Evolutionary conservation across 2,329 filamentous ascomycete species (phyloP).

Genomic region (Penicillium oxalicum): DNA sequence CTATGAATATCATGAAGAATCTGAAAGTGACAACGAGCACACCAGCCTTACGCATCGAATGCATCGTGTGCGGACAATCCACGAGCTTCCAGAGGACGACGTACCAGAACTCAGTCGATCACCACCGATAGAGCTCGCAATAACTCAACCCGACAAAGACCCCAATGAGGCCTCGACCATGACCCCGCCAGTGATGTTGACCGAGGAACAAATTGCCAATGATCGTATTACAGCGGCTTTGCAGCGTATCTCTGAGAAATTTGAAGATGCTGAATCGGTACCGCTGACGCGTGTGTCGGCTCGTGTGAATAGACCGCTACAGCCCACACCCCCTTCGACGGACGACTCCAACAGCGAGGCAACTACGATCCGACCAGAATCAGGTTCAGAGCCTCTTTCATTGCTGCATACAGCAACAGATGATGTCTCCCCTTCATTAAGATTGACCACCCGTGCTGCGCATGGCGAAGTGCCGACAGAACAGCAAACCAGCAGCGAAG

Average conservation of each 20-base stretch:
- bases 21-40: too few species aligned
- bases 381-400: not conserved
- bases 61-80: too few species aligned
- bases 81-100: not conserved
- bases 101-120: not conserved
- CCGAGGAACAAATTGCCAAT: slow-evolving; percentile 10
- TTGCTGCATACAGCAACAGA: not conserved
- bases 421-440: not conserved
- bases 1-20: not conserved
- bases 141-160: not conserved
- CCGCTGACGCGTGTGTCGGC: slow-evolving; percentile 1
- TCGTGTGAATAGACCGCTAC: not conserved
- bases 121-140: not conserved
- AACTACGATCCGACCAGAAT: slow-evolving; percentile 5
- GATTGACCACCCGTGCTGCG: not conserved
- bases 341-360: slow-evolving; percentile 8
- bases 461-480: too few species aligned
- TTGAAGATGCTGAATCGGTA: not conserved
- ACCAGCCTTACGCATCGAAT: too few species aligned
- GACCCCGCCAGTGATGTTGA: slow-evolving; percentile 1
- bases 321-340: not conserved
- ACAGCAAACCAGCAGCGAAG: slow-evolving; percentile 1
- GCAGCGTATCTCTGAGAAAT: slow-evolving; percentile 1
- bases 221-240: slow-evolving; percentile 11
- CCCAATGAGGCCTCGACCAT: not conserved